These are phyloP conservation scores for Petunia hybrid DNA, from an alignment of 305 asterid genomes.

Conservation along the genomic window DNA sequence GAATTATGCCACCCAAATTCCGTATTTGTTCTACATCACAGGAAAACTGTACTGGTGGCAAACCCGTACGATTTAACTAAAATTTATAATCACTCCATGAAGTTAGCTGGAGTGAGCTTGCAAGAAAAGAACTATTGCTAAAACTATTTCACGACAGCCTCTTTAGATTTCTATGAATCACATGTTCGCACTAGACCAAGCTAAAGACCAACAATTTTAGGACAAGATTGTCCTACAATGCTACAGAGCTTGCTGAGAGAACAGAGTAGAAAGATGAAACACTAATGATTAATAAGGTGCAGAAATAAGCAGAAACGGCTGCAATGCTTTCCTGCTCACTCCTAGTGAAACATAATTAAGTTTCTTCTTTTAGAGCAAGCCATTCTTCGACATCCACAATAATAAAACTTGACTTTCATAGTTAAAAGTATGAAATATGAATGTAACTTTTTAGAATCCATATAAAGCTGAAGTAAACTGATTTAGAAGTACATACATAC, in stretches of 20 bases:
- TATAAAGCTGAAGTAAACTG: background rate
- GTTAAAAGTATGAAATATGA: background rate
- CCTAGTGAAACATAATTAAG: background rate
- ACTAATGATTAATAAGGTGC: background rate
- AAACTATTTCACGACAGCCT: background rate
- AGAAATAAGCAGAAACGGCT: background rate
- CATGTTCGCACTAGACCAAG: background rate
- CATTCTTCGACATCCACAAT: background rate
- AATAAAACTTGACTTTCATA: background rate
- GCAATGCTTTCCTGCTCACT: background rate
- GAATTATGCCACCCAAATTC: background rate
- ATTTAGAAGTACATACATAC: conserved; percentile 41
- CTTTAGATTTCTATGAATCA: background rate
- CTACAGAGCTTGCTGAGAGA: background rate
- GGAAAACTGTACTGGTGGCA: background rate
- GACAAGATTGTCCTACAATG: background rate
- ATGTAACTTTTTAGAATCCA: background rate
- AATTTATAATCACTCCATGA: background rate
- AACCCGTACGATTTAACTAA: background rate
- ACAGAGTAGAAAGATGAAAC: background rate
- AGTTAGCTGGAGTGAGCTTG: background rate
- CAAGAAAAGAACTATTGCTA: background rate
- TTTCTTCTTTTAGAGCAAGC: background rate
- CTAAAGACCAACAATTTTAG: background rate
- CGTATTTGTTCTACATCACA: background rate